Percentiles rank a stretch among this genome's conserved stretches.
Conservation (phyloP, 75 land plant species). For the Ceratopteris richardii region DNA sequence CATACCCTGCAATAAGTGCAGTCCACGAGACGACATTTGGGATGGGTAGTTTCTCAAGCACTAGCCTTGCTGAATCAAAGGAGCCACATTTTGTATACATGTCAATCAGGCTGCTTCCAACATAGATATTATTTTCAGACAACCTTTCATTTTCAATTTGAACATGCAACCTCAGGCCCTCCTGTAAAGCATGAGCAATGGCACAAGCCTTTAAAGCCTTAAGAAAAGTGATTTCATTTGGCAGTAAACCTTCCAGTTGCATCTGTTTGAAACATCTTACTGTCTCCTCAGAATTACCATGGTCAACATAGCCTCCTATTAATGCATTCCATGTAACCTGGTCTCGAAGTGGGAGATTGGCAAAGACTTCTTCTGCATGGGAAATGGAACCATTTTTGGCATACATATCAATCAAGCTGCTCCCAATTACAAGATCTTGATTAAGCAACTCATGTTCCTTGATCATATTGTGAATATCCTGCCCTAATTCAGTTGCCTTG, state of each 20-base stretch:
- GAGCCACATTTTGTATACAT: conserved; percentile 56
- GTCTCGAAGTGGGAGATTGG: conserved; percentile 33
- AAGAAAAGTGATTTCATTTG: conserved; percentile 35
- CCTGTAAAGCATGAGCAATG: conserved; percentile 19
- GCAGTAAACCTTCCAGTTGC: conserved; percentile 33
- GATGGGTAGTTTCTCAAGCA: conserved; percentile 6
- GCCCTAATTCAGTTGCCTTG: not conserved
- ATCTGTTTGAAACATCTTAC: conserved; percentile 35
- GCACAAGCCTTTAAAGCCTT: conserved; percentile 53
- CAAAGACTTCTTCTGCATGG: conserved; percentile 36
- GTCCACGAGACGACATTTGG: conserved; percentile 14
- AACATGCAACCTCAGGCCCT: conserved; percentile 49
- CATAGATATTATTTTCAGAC: conserved; percentile 17
- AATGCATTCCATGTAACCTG: conserved; percentile 65
- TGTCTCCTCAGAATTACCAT: conserved; percentile 31
- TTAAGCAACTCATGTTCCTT: not conserved
- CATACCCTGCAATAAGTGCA: conserved; percentile 17
- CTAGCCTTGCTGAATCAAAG: not conserved
- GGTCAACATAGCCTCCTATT: conserved; percentile 48
- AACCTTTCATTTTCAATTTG: conserved; percentile 17
- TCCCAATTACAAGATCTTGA: conserved; percentile 3
- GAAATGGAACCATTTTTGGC: conserved; percentile 31
- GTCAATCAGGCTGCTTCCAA: conserved; percentile 62
- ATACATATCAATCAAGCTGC: conserved; percentile 13
- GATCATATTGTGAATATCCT: not conserved